phyloP scores from a whole-genome alignment of 2,329 filamentous ascomycete genomes.

The Akanthomyces lecanii region DNA sequence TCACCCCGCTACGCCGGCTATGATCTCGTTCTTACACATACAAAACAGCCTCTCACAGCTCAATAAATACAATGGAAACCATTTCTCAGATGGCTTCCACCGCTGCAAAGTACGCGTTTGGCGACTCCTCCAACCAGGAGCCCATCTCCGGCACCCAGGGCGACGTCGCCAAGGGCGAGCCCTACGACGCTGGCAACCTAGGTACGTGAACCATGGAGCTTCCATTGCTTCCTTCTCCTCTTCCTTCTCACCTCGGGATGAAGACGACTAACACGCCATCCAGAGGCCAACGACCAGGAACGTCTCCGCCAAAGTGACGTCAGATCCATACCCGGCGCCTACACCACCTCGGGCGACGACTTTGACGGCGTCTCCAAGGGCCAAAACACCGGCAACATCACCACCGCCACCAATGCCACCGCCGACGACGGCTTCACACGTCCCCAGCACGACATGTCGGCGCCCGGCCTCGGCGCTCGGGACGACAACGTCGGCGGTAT shows the following conservation, averaged over 20 bases:
- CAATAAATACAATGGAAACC: slow-evolving; percentile 53
- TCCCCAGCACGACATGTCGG: not conserved
- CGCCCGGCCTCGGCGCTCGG: not conserved
- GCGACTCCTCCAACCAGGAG: slow-evolving; percentile 45
- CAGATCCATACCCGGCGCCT: not conserved
- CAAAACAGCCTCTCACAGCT: not conserved
- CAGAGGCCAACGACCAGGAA: not conserved
- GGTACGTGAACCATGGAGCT: slow-evolving; percentile 34
- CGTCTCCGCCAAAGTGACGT: slow-evolving; percentile 27
- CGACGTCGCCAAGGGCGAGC: slow-evolving; percentile 62
- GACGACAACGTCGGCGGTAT: not conserved
- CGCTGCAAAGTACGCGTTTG: slow-evolving; percentile 41
- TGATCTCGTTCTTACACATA: not conserved
- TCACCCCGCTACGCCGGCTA: not conserved
- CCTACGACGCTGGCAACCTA: slow-evolving; percentile 76
- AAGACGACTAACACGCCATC: not conserved
- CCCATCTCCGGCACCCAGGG: slow-evolving; percentile 69
- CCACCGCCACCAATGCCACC: slow-evolving; percentile 8
- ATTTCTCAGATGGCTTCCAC: slow-evolving; percentile 50
- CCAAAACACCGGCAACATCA: slow-evolving; percentile 10
- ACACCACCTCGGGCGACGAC: not conserved
- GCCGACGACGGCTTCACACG: slow-evolving; percentile 2
- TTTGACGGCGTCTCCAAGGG: not conserved
- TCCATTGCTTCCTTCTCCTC: not conserved
- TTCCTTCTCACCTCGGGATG: no score